Conservation (phyloP, 106 monocot genomes). For the Posidonia australis region DNA sequence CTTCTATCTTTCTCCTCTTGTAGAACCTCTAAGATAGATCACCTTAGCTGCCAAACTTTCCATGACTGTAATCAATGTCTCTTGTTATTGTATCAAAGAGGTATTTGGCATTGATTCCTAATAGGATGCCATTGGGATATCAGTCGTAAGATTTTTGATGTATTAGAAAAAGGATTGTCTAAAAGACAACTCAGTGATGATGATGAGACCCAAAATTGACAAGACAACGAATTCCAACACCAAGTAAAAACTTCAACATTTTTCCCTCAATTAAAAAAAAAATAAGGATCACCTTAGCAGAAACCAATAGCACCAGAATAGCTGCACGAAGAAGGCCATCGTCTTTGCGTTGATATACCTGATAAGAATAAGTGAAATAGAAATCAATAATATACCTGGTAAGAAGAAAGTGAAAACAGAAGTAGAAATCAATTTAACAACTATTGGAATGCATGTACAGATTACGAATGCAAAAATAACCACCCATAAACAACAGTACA, state of each 20-base stretch:
- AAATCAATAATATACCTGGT: neutral
- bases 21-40: too few relatives aligned
- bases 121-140: neutral
- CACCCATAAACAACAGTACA: neutral
- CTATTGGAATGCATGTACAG: too few relatives aligned
- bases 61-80: too few relatives aligned
- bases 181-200: neutral
- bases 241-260: neutral
- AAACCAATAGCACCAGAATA: slow-evolving; percentile 5
- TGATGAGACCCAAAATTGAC: neutral
- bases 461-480: too few relatives aligned
- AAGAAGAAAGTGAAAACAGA: neutral
- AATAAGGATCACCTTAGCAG: slow-evolving; percentile 4
- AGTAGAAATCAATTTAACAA: too few relatives aligned
- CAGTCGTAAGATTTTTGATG: neutral
- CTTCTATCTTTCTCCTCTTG: too few relatives aligned
- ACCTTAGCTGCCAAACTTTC: too few relatives aligned
- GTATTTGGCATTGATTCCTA: too few relatives aligned
- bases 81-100: too few relatives aligned
- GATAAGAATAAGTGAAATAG: neutral
- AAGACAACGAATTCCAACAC: too few relatives aligned
- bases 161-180: neutral
- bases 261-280: neutral
- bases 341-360: slow-evolving; percentile 5
- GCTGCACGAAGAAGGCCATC: slow-evolving; percentile 3